These are phyloP conservation scores for Globisporangium nagaii DNA, from an alignment of 352 stramenopile species.

Conservation along the genomic window DNA sequence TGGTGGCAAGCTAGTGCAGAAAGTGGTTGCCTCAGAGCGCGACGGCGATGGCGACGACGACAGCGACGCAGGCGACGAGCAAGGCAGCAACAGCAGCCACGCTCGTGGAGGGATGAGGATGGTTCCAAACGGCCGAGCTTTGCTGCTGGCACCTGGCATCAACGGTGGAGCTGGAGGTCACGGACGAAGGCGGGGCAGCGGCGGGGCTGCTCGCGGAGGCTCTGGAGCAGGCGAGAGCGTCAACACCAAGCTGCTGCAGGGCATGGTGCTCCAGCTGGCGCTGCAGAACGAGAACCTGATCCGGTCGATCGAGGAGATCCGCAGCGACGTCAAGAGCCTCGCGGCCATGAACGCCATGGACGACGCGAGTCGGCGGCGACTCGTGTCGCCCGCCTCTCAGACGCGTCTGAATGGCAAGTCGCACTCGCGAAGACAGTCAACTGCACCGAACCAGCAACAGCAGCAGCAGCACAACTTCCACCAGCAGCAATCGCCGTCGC, in stretches of 20 bases:
- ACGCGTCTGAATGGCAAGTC: not conserved
- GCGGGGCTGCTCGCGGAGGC: not conserved
- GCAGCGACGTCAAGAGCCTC: conserved; percentile 22
- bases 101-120: not conserved
- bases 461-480: conserved; percentile 1
- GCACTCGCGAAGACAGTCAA: conserved; percentile 6
- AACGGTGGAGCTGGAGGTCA: not conserved
- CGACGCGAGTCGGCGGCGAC: conserved; percentile 1
- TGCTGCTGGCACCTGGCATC: not conserved
- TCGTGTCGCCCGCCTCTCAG: conserved; percentile 7
- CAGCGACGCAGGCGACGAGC: not conserved
- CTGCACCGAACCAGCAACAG: not conserved
- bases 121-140: too few relatives aligned
- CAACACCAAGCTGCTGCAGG: conserved; percentile 35
- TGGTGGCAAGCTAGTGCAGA: conserved; percentile 16
- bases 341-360: conserved; percentile 10
- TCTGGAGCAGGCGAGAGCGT: conserved; percentile 5
- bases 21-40: conserved; percentile 9
- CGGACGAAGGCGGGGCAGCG: not conserved
- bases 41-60: conserved; percentile 3
- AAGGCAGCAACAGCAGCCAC: not conserved
- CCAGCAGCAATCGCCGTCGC: not conserved
- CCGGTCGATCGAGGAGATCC: conserved; percentile 40
- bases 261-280: conserved; percentile 52
- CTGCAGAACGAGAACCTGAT: conserved; percentile 49